Conservation (phyloP, 1,139 yeast genomes). For the Pichia sp. region DNA sequence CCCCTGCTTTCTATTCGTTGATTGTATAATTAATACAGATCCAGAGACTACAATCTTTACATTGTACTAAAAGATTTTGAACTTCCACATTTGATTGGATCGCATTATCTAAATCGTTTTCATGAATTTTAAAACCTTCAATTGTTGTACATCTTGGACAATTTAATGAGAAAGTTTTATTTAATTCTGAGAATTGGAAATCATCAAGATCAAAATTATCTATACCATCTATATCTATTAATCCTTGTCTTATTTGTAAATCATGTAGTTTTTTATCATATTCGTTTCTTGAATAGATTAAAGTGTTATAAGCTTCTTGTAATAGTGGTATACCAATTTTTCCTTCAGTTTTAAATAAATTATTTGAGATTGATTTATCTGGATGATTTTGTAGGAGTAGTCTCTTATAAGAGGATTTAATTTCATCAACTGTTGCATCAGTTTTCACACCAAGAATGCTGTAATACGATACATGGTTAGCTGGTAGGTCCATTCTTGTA, state of each 20-base stretch:
- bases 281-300: conserved; percentile 38
- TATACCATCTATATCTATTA: conserved; percentile 28
- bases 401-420: conserved; percentile 55
- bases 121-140: conserved; percentile 52
- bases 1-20: background rate
- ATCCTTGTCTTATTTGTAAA: conserved; percentile 40
- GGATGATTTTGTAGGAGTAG: conserved; percentile 19
- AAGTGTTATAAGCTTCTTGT: conserved; percentile 52
- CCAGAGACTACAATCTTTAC: conserved; percentile 81
- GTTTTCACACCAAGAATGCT: conserved; percentile 44
- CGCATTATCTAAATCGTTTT: conserved; percentile 50
- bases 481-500: background rate
- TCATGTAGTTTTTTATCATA: conserved; percentile 44
- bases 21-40: conserved; percentile 52
- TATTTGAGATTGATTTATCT: background rate
- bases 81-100: background rate
- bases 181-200: conserved; percentile 21
- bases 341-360: background rate
- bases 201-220: conserved; percentile 32
- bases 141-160: conserved; percentile 69
- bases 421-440: conserved; percentile 34
- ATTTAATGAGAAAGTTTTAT: conserved; percentile 31
- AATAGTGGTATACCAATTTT: conserved; percentile 26
- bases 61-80: conserved; percentile 55
- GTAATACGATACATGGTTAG: conserved; percentile 33